These are phyloP conservation scores for Phialophora chinensis DNA, from an alignment of 2,329 filamentous ascomycete genomes.

Conservation along the genomic window DNA sequence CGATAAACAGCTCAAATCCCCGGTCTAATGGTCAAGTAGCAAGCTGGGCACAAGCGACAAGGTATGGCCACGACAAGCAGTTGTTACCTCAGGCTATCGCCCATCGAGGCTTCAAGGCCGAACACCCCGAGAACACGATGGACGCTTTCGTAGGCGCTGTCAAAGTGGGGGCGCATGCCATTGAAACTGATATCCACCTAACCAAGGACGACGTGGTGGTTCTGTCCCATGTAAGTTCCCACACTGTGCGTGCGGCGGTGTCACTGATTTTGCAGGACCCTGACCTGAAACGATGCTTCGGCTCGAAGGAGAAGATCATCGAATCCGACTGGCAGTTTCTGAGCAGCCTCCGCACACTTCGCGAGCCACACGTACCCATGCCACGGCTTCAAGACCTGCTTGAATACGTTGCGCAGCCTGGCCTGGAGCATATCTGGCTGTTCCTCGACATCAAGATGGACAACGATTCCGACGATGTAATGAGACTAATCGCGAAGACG, in stretches of 20 bases:
- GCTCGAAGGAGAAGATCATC: slow-evolving; percentile 71
- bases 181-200: slow-evolving; percentile 89
- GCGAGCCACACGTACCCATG: slow-evolving; percentile 72
- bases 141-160: slow-evolving; percentile 76
- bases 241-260: too few relatives aligned
- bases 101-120: slow-evolving; percentile 64
- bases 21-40: slow-evolving; percentile 34
- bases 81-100: slow-evolving; percentile 49
- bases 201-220: slow-evolving; percentile 84
- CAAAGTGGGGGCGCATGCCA: slow-evolving; percentile 73
- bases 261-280: slow-evolving; percentile 62
- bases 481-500: slow-evolving; percentile 69
- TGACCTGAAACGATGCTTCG: slow-evolving; percentile 80
- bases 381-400: slow-evolving; percentile 76
- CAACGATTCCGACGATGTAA: slow-evolving; percentile 66
- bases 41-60: slow-evolving; percentile 40
- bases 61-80: slow-evolving; percentile 29
- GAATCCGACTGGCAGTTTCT: slow-evolving; percentile 80
- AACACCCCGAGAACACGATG: slow-evolving; percentile 85
- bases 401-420: slow-evolving; percentile 70
- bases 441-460: slow-evolving; percentile 80
- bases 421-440: slow-evolving; percentile 73
- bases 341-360: slow-evolving; percentile 68
- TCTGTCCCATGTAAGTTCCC: slow-evolving; percentile 71
- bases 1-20: neutral